These are phyloP conservation scores for Sporothrix schenckii DNA, from an alignment of 2,329 filamentous ascomycete species.

Conservation along the genomic window DNA sequence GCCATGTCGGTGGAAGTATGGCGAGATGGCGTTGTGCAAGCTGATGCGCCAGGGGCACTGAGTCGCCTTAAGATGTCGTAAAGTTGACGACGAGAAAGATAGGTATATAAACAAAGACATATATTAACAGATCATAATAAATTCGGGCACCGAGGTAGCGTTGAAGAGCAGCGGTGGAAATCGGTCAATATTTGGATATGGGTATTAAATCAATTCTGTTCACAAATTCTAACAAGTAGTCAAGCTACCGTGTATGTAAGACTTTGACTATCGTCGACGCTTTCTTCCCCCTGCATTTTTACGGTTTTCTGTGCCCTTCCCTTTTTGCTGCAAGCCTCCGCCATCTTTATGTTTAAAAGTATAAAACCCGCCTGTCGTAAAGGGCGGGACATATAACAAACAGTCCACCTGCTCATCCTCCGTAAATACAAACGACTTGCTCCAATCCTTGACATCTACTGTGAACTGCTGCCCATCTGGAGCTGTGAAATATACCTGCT, in stretches of 20 bases:
- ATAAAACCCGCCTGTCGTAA: not conserved
- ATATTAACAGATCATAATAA: too few relatives aligned
- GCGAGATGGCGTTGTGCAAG: not conserved
- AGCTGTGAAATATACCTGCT: slow-evolving; percentile 16
- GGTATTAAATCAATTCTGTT: not conserved
- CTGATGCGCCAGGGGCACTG: not conserved
- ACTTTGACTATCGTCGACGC: too few relatives aligned
- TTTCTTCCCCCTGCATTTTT: not conserved
- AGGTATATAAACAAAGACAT: too few relatives aligned
- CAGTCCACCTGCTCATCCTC: not conserved
- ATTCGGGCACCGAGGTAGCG: too few relatives aligned
- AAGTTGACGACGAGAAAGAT: not conserved
- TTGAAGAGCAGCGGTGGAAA: not conserved
- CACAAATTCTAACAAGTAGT: not conserved
- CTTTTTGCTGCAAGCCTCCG: not conserved
- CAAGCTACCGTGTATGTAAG: too few relatives aligned
- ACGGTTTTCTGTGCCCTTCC: not conserved
- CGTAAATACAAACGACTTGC: not conserved
- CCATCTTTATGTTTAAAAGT: not conserved
- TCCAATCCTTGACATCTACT: not conserved
- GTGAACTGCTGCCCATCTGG: slow-evolving; percentile 8
- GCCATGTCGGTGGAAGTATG: not conserved
- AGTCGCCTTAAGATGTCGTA: not conserved
- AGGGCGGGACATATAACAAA: not conserved
- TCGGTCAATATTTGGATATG: not conserved